These are phyloP conservation scores for Phaseolus coccineus DNA, from an alignment of 331 rosid genomes.

Conservation along the genomic window DNA sequence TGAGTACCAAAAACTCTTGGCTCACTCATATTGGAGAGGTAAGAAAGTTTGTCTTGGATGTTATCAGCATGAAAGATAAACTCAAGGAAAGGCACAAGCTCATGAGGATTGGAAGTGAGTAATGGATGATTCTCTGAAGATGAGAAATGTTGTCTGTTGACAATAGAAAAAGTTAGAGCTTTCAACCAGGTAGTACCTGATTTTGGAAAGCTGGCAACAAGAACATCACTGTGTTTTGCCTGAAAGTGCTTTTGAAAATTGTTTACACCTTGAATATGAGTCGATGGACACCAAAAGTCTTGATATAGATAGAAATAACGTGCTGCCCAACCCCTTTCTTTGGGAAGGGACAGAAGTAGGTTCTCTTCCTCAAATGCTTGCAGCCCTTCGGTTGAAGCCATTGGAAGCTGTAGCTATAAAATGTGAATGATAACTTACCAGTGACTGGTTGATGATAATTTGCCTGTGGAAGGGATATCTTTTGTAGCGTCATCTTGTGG, in stretches of 20 bases:
- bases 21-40: neutral
- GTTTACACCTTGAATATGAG: conserved; percentile 4
- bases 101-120: neutral
- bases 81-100: neutral
- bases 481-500: no score
- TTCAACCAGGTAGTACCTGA: conserved; percentile 32
- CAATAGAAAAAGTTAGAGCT: conserved; percentile 1
- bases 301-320: conserved; percentile 1
- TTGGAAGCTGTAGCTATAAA: no score
- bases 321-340: neutral
- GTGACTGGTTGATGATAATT: no score
- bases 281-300: conserved; percentile 43
- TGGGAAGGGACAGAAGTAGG: neutral
- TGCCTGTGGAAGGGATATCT: no score
- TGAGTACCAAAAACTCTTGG: neutral
- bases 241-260: conserved; percentile 44
- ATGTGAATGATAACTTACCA: no score
- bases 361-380: neutral
- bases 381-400: no score
- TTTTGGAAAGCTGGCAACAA: conserved; percentile 4
- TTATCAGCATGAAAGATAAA: neutral
- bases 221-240: conserved; percentile 39
- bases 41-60: neutral
- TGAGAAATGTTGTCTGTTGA: neutral
- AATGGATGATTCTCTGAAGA: neutral